Evolutionary conservation across 768 basidiomycete genomes (phyloP).

Genomic region (Boletus eberwhitei): DNA sequence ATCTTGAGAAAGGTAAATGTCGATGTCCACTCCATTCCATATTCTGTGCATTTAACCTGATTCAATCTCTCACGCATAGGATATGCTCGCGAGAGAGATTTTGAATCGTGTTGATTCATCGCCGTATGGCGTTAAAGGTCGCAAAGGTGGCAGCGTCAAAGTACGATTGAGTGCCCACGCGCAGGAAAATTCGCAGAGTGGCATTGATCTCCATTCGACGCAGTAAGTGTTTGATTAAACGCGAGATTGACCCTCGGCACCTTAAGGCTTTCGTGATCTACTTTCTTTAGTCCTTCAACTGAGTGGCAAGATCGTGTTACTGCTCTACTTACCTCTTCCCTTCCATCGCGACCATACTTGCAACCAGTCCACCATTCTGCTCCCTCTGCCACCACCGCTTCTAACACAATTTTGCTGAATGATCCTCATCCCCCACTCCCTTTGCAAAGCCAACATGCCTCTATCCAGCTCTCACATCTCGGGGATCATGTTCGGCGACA

Average conservation of each 20-base stretch:
- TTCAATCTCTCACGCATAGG: conserved; percentile 40
- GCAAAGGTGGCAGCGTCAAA: conserved; percentile 44
- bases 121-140: conserved; percentile 72
- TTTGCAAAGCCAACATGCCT: conserved; percentile 5
- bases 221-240: conserved; percentile 46
- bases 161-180: conserved; percentile 19
- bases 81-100: conserved; percentile 77
- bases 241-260: neutral
- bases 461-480: conserved; percentile 10
- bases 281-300: conserved; percentile 57
- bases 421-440: conserved; percentile 10
- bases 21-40: neutral
- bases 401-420: conserved; percentile 9
- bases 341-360: conserved; percentile 11
- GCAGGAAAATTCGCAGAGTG: conserved; percentile 14
- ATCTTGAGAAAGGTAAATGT: conserved; percentile 50
- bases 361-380: neutral
- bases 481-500: conserved; percentile 42
- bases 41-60: neutral
- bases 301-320: conserved; percentile 79
- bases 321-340: conserved; percentile 18
- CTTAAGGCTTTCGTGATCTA: conserved; percentile 6
- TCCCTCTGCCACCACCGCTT: neutral
- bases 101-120: conserved; percentile 78
- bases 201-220: conserved; percentile 50